A percentile compares a stretch with the other conserved stretches of the same genome.
Evolutionary conservation across 371 early-diverging fungal genomes (phyloP).

Genomic region (Mortierella sp.): DNA sequence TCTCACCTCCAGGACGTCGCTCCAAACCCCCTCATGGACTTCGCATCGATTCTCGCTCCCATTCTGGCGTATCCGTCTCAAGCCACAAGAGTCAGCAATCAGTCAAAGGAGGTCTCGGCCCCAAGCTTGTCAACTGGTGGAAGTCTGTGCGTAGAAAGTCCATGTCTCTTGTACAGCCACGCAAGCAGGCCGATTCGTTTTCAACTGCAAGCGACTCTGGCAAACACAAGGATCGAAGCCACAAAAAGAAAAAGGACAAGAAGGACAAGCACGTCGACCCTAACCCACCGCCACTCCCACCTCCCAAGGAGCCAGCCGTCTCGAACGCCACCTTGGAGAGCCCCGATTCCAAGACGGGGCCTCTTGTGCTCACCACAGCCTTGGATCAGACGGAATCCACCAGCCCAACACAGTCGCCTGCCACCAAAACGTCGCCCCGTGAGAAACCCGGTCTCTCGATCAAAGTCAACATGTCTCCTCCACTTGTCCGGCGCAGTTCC

Average conservation of each 20-base stretch:
- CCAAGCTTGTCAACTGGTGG: slow-evolving; percentile 53
- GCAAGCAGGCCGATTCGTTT: slow-evolving; percentile 24
- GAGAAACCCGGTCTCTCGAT: slow-evolving; percentile 51
- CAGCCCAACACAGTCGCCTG: slow-evolving; percentile 31
- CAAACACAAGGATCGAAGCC: slow-evolving; percentile 4
- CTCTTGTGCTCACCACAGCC: slow-evolving; percentile 36
- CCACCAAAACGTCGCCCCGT: slow-evolving; percentile 28
- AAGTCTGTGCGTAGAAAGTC: slow-evolving; percentile 52
- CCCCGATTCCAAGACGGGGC: slow-evolving; percentile 24
- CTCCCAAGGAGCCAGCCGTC: slow-evolving; percentile 14
- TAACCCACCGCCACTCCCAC: not conserved
- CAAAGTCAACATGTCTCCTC: slow-evolving; percentile 47
- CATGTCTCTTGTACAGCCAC: slow-evolving; percentile 42
- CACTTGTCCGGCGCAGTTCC: slow-evolving; percentile 37
- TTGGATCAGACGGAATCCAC: slow-evolving; percentile 20
- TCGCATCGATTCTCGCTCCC: slow-evolving; percentile 33
- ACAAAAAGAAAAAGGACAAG: not conserved
- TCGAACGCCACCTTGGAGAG: slow-evolving; percentile 44
- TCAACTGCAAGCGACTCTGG: slow-evolving; percentile 1
- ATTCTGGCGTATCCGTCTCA: slow-evolving; percentile 45
- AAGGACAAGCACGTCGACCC: not conserved
- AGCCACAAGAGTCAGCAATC: slow-evolving; percentile 54
- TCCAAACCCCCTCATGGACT: slow-evolving; percentile 32
- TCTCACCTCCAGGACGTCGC: slow-evolving; percentile 27
- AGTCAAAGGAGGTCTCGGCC: slow-evolving; percentile 41